Conservation (phyloP, 2,329 filamentous ascomycete genomes). For the Botryotinia globosa region DNA sequence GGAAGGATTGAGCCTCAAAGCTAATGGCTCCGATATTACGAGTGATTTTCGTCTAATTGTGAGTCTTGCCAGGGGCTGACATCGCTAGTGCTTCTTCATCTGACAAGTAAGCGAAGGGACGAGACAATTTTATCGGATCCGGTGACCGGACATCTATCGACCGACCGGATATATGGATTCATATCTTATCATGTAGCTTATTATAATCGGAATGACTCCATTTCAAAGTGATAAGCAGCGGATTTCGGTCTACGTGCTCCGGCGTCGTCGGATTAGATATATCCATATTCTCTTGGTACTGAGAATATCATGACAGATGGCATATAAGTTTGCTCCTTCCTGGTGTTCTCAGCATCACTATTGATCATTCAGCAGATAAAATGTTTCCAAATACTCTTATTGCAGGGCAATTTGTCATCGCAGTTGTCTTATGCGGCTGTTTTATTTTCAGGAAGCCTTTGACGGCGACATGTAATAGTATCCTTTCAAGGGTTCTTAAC, state of each 20-base stretch:
- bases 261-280: slow-evolving; percentile 4
- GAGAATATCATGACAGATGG: neutral
- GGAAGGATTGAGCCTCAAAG: neutral
- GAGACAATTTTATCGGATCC: neutral
- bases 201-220: neutral
- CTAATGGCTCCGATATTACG: neutral
- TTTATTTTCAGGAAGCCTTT: slow-evolving; percentile 7
- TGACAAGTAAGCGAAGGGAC: slow-evolving; percentile 15
- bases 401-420: neutral
- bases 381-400: slow-evolving; percentile 14
- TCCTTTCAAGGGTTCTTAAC: slow-evolving; percentile 2
- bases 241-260: neutral
- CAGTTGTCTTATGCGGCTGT: neutral
- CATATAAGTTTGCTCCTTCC: slow-evolving; percentile 11
- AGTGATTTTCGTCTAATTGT: neutral
- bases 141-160: neutral
- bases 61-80: neutral
- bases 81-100: slow-evolving; percentile 5
- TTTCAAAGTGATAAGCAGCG: neutral
- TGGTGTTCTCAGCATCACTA: neutral
- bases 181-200: slow-evolving; percentile 3
- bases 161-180: neutral
- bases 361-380: slow-evolving; percentile 5
- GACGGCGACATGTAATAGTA: neutral
- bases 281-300: neutral